Evolutionary conservation across 2,329 filamentous ascomycete species (phyloP).

Genomic region (Neophaeococcomyces aloes): DNA sequence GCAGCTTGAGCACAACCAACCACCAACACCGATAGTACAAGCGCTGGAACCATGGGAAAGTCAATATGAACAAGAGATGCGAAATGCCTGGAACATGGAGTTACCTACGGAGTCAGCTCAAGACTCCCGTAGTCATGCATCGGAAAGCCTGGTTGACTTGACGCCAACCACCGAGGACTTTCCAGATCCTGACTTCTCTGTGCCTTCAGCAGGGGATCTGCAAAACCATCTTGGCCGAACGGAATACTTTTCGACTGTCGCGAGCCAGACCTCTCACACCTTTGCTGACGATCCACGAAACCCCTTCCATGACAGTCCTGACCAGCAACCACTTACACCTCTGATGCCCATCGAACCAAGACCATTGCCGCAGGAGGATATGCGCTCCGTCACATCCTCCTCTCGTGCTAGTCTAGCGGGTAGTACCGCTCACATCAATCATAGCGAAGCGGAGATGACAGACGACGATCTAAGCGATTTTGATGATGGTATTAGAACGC

Average conservation of each 20-base stretch:
- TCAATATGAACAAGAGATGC: conserved; percentile 22
- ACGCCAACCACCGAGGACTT: conserved; percentile 36
- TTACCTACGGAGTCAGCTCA: conserved; percentile 12
- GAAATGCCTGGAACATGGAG: conserved; percentile 21
- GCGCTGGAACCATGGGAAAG: conserved; percentile 11
- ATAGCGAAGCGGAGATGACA: conserved; percentile 21
- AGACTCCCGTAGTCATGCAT: conserved; percentile 26
- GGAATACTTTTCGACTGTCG: conserved; percentile 22
- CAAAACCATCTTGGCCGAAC: conserved; percentile 17
- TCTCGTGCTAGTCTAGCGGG: conserved; percentile 15
- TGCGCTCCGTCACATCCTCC: conserved; percentile 6
- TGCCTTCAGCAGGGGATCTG: conserved; percentile 13
- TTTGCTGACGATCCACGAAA: conserved; percentile 21
- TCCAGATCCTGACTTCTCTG: conserved; percentile 23
- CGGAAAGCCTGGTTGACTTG: conserved; percentile 34
- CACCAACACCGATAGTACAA: conserved; percentile 5
- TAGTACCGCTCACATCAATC: conserved; percentile 15
- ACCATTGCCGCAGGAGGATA: neutral
- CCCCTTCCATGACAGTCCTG: neutral
- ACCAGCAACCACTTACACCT: neutral
- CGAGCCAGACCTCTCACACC: conserved; percentile 22
- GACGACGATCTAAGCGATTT: conserved; percentile 23
- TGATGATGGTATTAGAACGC: conserved; percentile 24
- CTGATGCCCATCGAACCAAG: conserved; percentile 3
- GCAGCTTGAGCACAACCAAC: neutral